These are phyloP conservation scores for Silene conica DNA, from an alignment of 148 eudicot genomes.

Conservation along the genomic window DNA sequence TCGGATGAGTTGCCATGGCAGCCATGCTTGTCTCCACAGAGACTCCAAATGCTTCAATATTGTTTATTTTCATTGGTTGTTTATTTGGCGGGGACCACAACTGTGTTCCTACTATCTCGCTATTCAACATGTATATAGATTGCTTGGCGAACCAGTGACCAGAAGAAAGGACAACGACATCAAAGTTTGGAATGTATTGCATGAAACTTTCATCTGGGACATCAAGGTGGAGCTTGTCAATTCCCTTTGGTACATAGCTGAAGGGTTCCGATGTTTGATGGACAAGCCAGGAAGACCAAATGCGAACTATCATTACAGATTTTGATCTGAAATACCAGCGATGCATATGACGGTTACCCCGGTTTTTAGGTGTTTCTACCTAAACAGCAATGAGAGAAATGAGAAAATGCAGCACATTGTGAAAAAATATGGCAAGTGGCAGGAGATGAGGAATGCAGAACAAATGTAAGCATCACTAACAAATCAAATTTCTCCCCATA, in stretches of 20 bases:
- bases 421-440: not conserved
- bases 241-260: conserved; percentile 46
- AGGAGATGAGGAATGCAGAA: not conserved
- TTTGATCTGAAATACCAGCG: conserved; percentile 75
- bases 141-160: conserved; percentile 94
- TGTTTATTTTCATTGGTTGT: conserved; percentile 46
- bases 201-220: conserved; percentile 60
- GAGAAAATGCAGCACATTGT: not conserved
- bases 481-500: not conserved
- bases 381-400: conserved; percentile 17
- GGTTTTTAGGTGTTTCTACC: conserved; percentile 83
- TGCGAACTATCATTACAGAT: conserved; percentile 66
- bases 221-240: conserved; percentile 75
- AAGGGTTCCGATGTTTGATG: conserved; percentile 58
- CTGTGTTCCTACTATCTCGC: conserved; percentile 64
- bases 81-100: conserved; percentile 63
- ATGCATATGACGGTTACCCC: conserved; percentile 83
- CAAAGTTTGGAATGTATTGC: conserved; percentile 42
- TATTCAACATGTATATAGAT: conserved; percentile 46
- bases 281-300: conserved; percentile 97
- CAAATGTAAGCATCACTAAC: not conserved
- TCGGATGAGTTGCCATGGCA: conserved; percentile 58
- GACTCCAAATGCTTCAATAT: conserved; percentile 69
- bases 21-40: conserved; percentile 71
- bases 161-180: conserved; percentile 74